Evolutionary conservation across 768 basidiomycete genomes (phyloP).

Genomic region (Steccherinum ochraceum): DNA sequence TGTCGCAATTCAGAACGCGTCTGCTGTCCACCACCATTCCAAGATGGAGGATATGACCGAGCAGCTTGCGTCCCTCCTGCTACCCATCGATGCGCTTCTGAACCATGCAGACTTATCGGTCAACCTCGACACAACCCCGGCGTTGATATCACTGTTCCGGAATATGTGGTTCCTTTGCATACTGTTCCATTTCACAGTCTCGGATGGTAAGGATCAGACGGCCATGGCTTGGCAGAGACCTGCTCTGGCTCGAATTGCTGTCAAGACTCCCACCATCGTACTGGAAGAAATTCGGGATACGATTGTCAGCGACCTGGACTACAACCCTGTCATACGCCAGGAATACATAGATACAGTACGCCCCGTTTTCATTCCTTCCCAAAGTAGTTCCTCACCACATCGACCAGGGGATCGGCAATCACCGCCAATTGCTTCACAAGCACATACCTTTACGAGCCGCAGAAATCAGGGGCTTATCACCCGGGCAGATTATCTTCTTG

Average conservation of each 20-base stretch:
- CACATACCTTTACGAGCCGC: slow-evolving; percentile 58
- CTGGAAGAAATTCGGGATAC: slow-evolving; percentile 78
- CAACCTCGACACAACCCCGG: slow-evolving; percentile 44
- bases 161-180: slow-evolving; percentile 94
- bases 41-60: slow-evolving; percentile 83
- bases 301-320: slow-evolving; percentile 84
- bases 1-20: slow-evolving; percentile 80
- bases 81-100: slow-evolving; percentile 87
- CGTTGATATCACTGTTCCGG: slow-evolving; percentile 73
- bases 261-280: slow-evolving; percentile 81
- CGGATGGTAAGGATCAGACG: slow-evolving; percentile 44
- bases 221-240: slow-evolving; percentile 78
- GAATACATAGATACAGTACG: slow-evolving; percentile 75
- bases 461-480: slow-evolving; percentile 68
- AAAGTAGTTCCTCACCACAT: background rate
- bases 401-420: slow-evolving; percentile 59
- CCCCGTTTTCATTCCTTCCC: background rate
- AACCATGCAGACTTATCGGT: slow-evolving; percentile 64
- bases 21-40: slow-evolving; percentile 55
- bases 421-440: slow-evolving; percentile 56
- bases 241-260: slow-evolving; percentile 72
- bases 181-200: slow-evolving; percentile 71
- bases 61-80: slow-evolving; percentile 79
- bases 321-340: slow-evolving; percentile 83
- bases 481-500: slow-evolving; percentile 83